A percentile compares a stretch with the other conserved stretches of the same genome.
These are phyloP conservation scores for Climacium dendroides DNA, from an alignment of 225 moss, liverwort and hornwort genomes.

Conservation along the genomic window DNA sequence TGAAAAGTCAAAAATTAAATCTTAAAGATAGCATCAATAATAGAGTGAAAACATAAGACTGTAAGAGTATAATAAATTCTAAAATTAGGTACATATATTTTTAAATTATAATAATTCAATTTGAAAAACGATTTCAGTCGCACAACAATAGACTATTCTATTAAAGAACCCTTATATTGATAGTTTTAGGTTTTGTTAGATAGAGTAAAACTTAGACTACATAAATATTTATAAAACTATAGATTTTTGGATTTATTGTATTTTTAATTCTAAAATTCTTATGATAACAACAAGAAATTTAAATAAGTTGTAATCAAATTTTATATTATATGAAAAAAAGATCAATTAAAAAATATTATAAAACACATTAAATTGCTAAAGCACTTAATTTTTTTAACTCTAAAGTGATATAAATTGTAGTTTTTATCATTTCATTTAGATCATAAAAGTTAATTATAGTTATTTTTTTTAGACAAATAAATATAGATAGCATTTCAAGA, in stretches of 20 bases:
- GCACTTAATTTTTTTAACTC: neutral
- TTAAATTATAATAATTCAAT: neutral
- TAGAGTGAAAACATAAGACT: rapidly evolving
- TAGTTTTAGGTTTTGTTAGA: rapidly evolving
- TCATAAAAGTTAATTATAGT: rapidly evolving
- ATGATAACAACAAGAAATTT: neutral
- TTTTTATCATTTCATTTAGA: neutral
- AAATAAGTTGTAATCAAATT: no score
- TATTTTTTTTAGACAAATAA: neutral
- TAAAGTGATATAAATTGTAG: rapidly evolving
- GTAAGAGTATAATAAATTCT: neutral
- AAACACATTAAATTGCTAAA: neutral
- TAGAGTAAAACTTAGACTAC: neutral
- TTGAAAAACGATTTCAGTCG: neutral
- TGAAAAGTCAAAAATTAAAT: neutral
- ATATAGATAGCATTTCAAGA: neutral
- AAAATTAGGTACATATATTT: rapidly evolving
- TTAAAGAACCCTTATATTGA: rapidly evolving
- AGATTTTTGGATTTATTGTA: rapidly evolving
- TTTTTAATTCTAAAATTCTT: neutral
- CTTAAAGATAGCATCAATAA: rapidly evolving
- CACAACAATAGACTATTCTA: neutral
- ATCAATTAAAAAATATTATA: neutral
- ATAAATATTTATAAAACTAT: neutral
- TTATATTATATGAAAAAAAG: neutral